A percentile compares a stretch with the other conserved stretches of the same genome.
Evolutionary conservation across 164 flowering plant species (phyloP).

Genomic region (Vitis cinerea): DNA sequence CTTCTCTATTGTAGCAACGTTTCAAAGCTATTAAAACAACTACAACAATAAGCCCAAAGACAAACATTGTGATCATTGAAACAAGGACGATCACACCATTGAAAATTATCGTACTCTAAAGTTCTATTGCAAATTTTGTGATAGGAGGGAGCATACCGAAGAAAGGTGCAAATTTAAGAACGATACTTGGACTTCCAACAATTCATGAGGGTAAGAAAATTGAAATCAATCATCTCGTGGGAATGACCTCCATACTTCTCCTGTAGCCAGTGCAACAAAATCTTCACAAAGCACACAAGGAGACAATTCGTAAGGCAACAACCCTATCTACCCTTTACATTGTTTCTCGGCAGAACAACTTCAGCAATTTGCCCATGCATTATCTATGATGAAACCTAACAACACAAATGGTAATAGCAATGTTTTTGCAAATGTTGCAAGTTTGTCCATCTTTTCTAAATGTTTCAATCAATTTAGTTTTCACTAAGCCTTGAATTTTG

Average conservation of each 20-base stretch:
- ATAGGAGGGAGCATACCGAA: slow-evolving; percentile 1
- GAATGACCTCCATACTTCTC: background rate
- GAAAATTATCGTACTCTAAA: slow-evolving; percentile 6
- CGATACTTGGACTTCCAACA: background rate
- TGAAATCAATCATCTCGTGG: background rate
- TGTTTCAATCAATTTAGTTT: background rate
- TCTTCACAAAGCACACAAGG: background rate
- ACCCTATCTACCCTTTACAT: background rate
- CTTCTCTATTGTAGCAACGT: slow-evolving; percentile 1
- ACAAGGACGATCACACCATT: slow-evolving; percentile 10
- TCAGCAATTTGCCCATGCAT: background rate
- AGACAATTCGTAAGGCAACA: background rate
- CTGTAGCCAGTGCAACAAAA: background rate
- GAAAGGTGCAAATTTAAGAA: slow-evolving; percentile 6
- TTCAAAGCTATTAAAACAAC: background rate
- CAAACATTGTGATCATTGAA: slow-evolving; percentile 13
- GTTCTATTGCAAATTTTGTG: slow-evolving; percentile 9
- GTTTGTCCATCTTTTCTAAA: slow-evolving; percentile 3
- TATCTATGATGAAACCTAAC: background rate
- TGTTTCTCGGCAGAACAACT: background rate
- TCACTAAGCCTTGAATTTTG: slow-evolving; percentile 8
- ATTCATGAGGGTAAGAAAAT: background rate
- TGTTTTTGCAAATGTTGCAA: slow-evolving; percentile 4
- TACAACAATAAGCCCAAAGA: background rate
- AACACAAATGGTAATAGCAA: background rate